These are phyloP conservation scores for Quercus berberidifolia DNA, from an alignment of 306 rosid species.

Conservation along the genomic window DNA sequence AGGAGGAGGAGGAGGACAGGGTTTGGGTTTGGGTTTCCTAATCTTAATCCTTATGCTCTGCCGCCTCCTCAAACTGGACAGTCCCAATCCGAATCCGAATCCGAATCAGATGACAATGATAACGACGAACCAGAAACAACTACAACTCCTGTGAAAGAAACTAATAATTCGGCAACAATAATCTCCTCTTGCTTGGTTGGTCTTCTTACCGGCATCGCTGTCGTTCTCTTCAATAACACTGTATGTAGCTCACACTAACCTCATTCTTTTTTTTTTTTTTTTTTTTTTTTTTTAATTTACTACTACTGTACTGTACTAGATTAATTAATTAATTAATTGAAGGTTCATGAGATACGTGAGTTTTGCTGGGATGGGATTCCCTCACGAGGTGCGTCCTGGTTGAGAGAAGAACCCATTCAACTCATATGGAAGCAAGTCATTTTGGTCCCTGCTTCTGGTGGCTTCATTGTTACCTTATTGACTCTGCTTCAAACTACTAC, in stretches of 20 bases:
- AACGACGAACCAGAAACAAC: background rate
- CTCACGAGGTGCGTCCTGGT: constrained; percentile 74
- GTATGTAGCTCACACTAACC: constrained; percentile 32
- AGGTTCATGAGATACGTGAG: constrained; percentile 84
- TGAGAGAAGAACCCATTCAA: constrained; percentile 60
- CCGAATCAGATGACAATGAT: background rate
- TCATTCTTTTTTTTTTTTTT: background rate
- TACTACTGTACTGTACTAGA: background rate
- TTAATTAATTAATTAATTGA: background rate
- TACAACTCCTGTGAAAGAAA: too few relatives aligned
- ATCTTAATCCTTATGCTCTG: constrained; percentile 6
- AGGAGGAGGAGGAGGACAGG: too few relatives aligned
- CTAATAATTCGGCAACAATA: constrained; percentile 39
- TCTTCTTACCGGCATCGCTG: constrained; percentile 79
- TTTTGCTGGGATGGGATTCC: constrained; percentile 85
- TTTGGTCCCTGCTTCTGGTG: constrained; percentile 78
- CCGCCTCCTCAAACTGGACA: constrained; percentile 27
- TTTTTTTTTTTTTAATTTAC: background rate
- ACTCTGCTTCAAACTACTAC: constrained; percentile 37
- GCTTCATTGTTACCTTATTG: constrained; percentile 49
- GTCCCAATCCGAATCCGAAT: constrained; percentile 11
- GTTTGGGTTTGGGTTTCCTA: too few relatives aligned
- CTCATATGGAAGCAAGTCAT: constrained; percentile 65
- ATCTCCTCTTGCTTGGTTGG: constrained; percentile 78
- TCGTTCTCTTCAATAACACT: constrained; percentile 68